A percentile compares a stretch with the other conserved stretches of the same genome.
These are phyloP conservation scores for Amauroascus verrucosus DNA, from an alignment of 2,329 filamentous ascomycete genomes.

Conservation along the genomic window DNA sequence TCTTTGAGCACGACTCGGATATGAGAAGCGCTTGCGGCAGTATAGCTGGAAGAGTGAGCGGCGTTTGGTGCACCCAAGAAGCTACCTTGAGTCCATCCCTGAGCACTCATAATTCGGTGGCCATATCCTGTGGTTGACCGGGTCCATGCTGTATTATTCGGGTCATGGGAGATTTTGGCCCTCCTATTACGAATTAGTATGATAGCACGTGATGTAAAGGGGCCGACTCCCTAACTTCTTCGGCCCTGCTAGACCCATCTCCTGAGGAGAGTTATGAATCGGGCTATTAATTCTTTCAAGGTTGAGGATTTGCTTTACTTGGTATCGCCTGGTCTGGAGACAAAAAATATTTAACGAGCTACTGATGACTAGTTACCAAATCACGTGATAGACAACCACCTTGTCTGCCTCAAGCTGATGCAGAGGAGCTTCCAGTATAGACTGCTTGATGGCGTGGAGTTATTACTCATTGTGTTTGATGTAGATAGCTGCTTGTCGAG, in stretches of 20 bases:
- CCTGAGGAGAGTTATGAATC: neutral
- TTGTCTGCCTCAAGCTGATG: too few species aligned
- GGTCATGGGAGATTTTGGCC: constrained; percentile 74
- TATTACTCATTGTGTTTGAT: too few species aligned
- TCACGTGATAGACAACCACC: too few species aligned
- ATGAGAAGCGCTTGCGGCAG: constrained; percentile 69
- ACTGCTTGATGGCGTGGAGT: too few species aligned
- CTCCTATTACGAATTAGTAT: constrained; percentile 30
- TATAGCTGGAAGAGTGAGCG: constrained; percentile 64
- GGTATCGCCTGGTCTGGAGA: too few species aligned
- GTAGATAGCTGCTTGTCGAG: too few species aligned
- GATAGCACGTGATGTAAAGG: neutral
- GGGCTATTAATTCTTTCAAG: too few species aligned
- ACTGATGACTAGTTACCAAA: too few species aligned
- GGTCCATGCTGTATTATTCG: constrained; percentile 92
- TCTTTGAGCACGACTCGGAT: constrained; percentile 81
- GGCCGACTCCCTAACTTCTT: constrained; percentile 47
- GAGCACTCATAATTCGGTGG: constrained; percentile 74
- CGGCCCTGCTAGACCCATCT: constrained; percentile 59
- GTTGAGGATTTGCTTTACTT: too few species aligned
- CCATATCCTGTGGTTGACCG: constrained; percentile 73
- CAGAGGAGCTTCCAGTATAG: too few species aligned
- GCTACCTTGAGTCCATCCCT: constrained; percentile 83
- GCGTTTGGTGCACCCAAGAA: constrained; percentile 70
- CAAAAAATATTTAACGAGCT: too few species aligned